These are phyloP conservation scores for Pythium myriotylum DNA, from an alignment of 352 stramenopile species.

Conservation along the genomic window DNA sequence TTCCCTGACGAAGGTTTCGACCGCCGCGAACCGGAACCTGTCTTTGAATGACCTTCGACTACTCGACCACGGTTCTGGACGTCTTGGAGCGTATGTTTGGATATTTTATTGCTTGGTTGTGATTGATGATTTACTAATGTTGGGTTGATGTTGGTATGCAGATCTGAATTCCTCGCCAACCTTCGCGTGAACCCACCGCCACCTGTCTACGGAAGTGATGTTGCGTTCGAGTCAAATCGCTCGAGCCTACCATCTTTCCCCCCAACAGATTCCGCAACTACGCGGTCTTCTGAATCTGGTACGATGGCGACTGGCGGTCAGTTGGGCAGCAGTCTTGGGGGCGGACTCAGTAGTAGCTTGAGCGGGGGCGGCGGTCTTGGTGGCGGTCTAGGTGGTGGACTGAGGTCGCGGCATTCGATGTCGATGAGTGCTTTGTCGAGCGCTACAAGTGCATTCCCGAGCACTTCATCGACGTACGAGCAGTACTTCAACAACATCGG, in stretches of 20 bases:
- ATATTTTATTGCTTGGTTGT: slow-evolving; percentile 4
- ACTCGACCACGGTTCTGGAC: slow-evolving; percentile 52
- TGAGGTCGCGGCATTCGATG: slow-evolving; percentile 70
- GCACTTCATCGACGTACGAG: slow-evolving; percentile 83
- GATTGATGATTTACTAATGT: slow-evolving; percentile 15
- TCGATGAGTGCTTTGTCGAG: slow-evolving; percentile 85
- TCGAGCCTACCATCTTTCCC: slow-evolving; percentile 12
- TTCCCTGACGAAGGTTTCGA: slow-evolving; percentile 85
- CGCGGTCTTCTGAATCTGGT: slow-evolving; percentile 12
- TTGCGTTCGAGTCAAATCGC: slow-evolving; percentile 25
- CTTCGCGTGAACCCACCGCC: slow-evolving; percentile 21
- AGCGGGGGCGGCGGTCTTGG: slow-evolving; percentile 9
- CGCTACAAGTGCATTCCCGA: slow-evolving; percentile 51
- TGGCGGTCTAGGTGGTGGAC: slow-evolving; percentile 10
- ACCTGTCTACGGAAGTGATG: slow-evolving; percentile 15
- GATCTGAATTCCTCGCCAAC: slow-evolving; percentile 36
- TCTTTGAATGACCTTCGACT: slow-evolving; percentile 84
- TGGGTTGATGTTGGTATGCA: slow-evolving; percentile 5
- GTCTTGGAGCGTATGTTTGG: slow-evolving; percentile 43
- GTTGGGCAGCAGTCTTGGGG: neutral
- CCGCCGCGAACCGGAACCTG: slow-evolving; percentile 79
- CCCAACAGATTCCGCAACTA: slow-evolving; percentile 18
- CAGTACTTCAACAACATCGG: slow-evolving; percentile 90
- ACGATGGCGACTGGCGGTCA: slow-evolving; percentile 11
- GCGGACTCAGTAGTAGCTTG: slow-evolving; percentile 19